A percentile compares a stretch with the other conserved stretches of the same genome.
These are phyloP conservation scores for Isatis tinctoria DNA, from an alignment of 345 rosid genomes.

Conservation along the genomic window DNA sequence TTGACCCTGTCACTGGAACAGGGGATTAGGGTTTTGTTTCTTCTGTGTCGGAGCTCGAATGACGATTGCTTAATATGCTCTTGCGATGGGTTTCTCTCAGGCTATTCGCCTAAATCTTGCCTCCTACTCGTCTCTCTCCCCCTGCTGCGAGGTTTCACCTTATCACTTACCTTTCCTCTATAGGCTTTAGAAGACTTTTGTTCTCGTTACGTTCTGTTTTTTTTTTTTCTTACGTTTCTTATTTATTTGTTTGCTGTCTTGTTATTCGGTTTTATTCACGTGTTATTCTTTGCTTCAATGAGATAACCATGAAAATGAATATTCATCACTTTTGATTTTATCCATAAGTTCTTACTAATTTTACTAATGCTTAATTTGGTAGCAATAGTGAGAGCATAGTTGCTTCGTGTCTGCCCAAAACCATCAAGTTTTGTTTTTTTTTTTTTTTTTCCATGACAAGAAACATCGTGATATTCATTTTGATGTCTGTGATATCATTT, in stretches of 20 bases:
- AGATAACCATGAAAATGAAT: not conserved
- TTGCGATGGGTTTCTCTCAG: slow-evolving; percentile 51
- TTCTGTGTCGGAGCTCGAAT: not conserved
- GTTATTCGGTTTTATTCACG: not conserved
- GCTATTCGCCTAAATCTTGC: slow-evolving; percentile 40
- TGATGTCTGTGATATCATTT: not conserved
- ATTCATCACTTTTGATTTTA: not conserved
- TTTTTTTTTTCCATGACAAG: not conserved
- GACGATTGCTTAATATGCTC: not conserved
- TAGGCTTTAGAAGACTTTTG: too few relatives aligned
- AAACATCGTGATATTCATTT: not conserved
- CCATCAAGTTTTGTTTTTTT: not conserved
- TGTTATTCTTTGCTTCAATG: not conserved
- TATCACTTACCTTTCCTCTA: not conserved
- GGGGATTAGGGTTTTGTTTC: not conserved
- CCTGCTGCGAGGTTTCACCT: slow-evolving; percentile 31
- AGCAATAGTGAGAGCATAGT: not conserved
- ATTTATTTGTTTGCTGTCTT: not conserved
- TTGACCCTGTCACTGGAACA: not conserved
- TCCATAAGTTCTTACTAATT: not conserved
- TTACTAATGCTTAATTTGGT: not conserved
- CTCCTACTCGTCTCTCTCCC: slow-evolving; percentile 25
- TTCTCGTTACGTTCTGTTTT: not conserved
- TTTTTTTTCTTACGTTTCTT: not conserved
- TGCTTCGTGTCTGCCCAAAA: not conserved